Evolutionary conservation across 768 basidiomycete species (phyloP).

Genomic region (Phylloporus arenicola): DNA sequence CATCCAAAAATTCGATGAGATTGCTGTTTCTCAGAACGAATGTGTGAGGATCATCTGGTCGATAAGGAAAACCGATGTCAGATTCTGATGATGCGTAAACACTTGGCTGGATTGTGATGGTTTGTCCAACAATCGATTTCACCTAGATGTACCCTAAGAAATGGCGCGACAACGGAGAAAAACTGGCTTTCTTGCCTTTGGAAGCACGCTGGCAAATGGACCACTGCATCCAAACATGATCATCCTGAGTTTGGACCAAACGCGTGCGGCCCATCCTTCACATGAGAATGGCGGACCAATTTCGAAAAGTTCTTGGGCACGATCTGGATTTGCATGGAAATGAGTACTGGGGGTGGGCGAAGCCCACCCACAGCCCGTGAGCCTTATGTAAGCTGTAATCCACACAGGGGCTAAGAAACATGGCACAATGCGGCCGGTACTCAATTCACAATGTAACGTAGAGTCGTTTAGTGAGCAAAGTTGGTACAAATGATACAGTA

Average conservation of each 20-base stretch:
- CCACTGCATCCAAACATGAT: constrained; percentile 1
- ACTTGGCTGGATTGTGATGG: background rate
- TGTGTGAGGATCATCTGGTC: background rate
- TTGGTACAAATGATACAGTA: too few relatives aligned
- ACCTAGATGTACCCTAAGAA: background rate
- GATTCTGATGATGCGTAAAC: constrained; percentile 2
- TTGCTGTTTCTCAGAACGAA: background rate
- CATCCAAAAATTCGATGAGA: background rate
- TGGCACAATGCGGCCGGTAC: too few relatives aligned
- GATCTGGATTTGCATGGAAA: background rate
- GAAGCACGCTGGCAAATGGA: background rate
- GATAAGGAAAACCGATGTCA: background rate
- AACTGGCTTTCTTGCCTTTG: background rate
- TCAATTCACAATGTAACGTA: too few relatives aligned
- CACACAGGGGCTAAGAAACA: too few relatives aligned
- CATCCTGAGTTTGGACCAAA: constrained; percentile 1
- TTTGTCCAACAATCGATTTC: constrained; percentile 2
- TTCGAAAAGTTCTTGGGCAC: constrained; percentile 1
- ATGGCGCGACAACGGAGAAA: background rate
- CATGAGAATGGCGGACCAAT: constrained; percentile 3
- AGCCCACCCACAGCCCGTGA: background rate
- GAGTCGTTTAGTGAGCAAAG: too few relatives aligned
- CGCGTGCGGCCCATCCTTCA: constrained; percentile 3
- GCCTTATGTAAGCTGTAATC: too few relatives aligned
- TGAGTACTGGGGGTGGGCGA: background rate